These are phyloP conservation scores for Aspergillus amoenus DNA, from an alignment of 2,329 filamentous ascomycete species.

Conservation along the genomic window DNA sequence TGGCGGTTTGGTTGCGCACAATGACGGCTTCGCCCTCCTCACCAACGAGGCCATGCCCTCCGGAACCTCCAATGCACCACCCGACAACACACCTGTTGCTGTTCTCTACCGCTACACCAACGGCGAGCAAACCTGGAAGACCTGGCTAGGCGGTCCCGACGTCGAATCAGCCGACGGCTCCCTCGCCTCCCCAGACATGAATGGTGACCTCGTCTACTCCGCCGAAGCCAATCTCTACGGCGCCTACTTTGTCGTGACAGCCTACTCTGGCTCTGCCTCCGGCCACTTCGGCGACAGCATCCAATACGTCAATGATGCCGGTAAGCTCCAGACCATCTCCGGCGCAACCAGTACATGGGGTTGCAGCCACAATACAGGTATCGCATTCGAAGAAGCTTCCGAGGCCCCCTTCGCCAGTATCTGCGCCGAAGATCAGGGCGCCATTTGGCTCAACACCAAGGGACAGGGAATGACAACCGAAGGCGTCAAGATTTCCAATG, in stretches of 20 bases:
- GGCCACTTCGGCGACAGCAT: conserved; percentile 62
- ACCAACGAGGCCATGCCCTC: conserved; percentile 58
- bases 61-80: conserved; percentile 49
- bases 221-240: conserved; percentile 57
- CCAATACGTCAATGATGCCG: conserved; percentile 50
- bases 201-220: conserved; percentile 63
- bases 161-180: conserved; percentile 50
- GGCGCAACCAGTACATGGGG: conserved; percentile 59
- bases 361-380: conserved; percentile 65
- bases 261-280: conserved; percentile 53
- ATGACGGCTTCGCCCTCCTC: conserved; percentile 63
- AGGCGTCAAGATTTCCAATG: conserved; percentile 62
- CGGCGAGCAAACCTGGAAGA: conserved; percentile 58
- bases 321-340: conserved; percentile 51
- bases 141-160: conserved; percentile 58
- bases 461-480: conserved; percentile 53
- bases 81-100: conserved; percentile 52
- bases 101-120: conserved; percentile 60
- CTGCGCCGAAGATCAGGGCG: conserved; percentile 63
- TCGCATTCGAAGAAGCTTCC: conserved; percentile 61
- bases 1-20: conserved; percentile 60
- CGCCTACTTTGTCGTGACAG: conserved; percentile 62
- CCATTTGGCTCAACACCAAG: conserved; percentile 64
- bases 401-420: conserved; percentile 58
- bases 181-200: conserved; percentile 57